These are phyloP conservation scores for Kodamaea ohmeri DNA, from an alignment of 1,139 yeast species.

Conservation along the genomic window DNA sequence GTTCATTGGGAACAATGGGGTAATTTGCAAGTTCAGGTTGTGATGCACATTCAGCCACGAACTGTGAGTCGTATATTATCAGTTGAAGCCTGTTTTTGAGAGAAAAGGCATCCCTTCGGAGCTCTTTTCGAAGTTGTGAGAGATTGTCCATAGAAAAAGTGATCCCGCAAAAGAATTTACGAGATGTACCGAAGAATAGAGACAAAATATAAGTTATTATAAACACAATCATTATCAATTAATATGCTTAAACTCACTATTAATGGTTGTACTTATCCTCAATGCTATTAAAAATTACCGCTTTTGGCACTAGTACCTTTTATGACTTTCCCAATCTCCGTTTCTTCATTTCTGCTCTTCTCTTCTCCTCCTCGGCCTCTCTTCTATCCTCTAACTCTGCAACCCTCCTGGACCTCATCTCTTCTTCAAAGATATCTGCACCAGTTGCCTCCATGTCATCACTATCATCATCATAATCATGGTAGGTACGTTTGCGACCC, in stretches of 20 bases:
- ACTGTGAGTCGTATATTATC: slow-evolving; percentile 56
- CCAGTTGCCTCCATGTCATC: slow-evolving; percentile 97
- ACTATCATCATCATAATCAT: slow-evolving; percentile 44
- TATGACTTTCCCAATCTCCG: slow-evolving; percentile 17
- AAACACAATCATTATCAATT: too few species aligned
- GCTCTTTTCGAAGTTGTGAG: slow-evolving; percentile 28
- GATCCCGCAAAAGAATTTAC: too few species aligned
- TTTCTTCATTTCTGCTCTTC: slow-evolving; percentile 31
- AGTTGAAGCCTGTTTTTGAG: slow-evolving; percentile 67
- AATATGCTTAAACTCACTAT: too few species aligned
- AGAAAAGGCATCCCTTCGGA: slow-evolving; percentile 54
- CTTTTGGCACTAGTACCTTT: too few species aligned
- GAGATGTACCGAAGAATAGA: too few species aligned
- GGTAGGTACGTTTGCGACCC: slow-evolving; percentile 51
- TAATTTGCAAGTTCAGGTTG: slow-evolving; percentile 12
- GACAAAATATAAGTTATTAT: too few species aligned
- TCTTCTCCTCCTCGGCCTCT: slow-evolving; percentile 55
- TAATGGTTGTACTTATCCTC: too few species aligned
- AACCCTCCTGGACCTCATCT: slow-evolving; percentile 54
- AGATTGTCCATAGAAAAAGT: slow-evolving; percentile 1
- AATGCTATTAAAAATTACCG: too few species aligned
- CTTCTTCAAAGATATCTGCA: slow-evolving; percentile 80
- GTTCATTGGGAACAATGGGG: slow-evolving; percentile 68
- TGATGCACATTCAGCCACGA: slow-evolving; percentile 20
- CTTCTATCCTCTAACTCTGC: slow-evolving; percentile 66